These are phyloP conservation scores for Phytophthora hibernalis DNA, from an alignment of 352 stramenopile genomes.

Conservation along the genomic window DNA sequence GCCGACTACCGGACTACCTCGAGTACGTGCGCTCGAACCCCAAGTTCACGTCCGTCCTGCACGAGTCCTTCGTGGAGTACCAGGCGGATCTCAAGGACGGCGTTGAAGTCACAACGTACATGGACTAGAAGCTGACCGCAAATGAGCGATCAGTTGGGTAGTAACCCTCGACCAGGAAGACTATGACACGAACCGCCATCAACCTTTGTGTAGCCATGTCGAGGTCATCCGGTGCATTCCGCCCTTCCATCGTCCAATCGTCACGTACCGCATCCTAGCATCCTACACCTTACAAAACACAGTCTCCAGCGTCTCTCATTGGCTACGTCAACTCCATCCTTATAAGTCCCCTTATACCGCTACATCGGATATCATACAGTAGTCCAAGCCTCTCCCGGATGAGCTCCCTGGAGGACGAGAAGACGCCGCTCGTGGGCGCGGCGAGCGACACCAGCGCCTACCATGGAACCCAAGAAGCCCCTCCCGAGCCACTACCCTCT, in stretches of 20 bases:
- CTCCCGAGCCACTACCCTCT: background rate
- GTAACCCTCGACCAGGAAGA: constrained; percentile 1
- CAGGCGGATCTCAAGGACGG: constrained; percentile 35
- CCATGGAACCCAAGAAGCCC: constrained; percentile 2
- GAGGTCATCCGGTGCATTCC: background rate
- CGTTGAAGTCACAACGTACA: constrained; percentile 36
- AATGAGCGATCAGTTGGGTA: background rate
- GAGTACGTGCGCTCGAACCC: constrained; percentile 39
- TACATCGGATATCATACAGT: background rate
- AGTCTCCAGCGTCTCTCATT: background rate
- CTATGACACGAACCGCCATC: constrained; percentile 1
- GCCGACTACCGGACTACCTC: constrained; percentile 34
- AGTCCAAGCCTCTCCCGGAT: constrained; percentile 24
- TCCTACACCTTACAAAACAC: background rate
- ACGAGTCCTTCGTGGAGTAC: constrained; percentile 41
- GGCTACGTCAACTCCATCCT: background rate
- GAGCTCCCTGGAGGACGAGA: constrained; percentile 43
- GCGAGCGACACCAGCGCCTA: constrained; percentile 7
- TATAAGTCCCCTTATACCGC: background rate
- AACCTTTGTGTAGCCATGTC: background rate
- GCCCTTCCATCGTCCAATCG: background rate
- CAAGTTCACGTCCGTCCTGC: constrained; percentile 40
- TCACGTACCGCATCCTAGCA: background rate
- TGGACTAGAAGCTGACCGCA: constrained; percentile 3
- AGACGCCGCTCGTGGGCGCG: constrained; percentile 45